Percentiles rank a stretch among this genome's conserved stretches.
These are phyloP conservation scores for Amphicarpaea edgeworthii DNA, from an alignment of 306 rosid species.

Conservation along the genomic window DNA sequence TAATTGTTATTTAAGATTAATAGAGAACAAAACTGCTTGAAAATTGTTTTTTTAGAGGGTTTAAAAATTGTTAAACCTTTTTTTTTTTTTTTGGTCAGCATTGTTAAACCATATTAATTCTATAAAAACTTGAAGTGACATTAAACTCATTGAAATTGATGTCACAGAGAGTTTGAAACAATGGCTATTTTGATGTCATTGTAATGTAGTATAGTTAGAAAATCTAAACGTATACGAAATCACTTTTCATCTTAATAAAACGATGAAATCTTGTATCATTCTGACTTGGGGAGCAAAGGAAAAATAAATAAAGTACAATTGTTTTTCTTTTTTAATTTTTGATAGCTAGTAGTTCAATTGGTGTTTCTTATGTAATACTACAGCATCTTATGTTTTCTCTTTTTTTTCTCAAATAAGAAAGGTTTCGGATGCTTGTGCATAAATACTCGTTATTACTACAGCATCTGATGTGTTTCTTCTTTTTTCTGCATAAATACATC, in stretches of 20 bases:
- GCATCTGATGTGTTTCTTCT: neutral
- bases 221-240: neutral
- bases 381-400: neutral
- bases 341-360: too few relatives aligned
- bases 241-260: neutral
- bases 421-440: neutral
- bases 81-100: too few relatives aligned
- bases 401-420: slow-evolving; percentile 7
- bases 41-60: too few relatives aligned
- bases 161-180: neutral
- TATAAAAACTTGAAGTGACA: neutral
- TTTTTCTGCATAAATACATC: too few relatives aligned
- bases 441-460: neutral
- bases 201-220: neutral
- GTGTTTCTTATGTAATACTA: too few relatives aligned
- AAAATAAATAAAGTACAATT: neutral
- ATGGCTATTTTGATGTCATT: neutral
- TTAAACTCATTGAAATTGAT: neutral
- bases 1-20: neutral
- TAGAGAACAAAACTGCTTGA: neutral
- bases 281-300: neutral
- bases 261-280: neutral
- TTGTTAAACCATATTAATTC: neutral
- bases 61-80: neutral
- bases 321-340: neutral